A percentile compares a stretch with the other conserved stretches of the same genome.
These are phyloP conservation scores for Aspergillus ochraceoroseus DNA, from an alignment of 2,329 filamentous ascomycete species.

Conservation along the genomic window DNA sequence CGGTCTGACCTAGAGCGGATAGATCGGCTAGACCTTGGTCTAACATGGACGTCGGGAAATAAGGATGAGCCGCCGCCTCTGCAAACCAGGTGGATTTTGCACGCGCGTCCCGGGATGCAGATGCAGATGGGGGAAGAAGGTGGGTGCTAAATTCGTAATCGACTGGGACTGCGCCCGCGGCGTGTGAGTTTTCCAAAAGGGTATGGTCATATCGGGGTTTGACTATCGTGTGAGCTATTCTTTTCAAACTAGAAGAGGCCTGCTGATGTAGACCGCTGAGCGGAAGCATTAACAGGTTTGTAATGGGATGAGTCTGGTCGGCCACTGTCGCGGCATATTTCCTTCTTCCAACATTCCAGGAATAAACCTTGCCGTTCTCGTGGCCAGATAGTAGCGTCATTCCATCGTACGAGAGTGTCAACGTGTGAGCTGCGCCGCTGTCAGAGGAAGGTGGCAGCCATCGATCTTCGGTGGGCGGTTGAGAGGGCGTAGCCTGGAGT, in stretches of 20 bases:
- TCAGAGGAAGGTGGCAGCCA: constrained; percentile 56
- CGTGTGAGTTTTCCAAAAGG: constrained; percentile 34
- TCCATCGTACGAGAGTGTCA: constrained; percentile 76
- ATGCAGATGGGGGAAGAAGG: constrained; percentile 25
- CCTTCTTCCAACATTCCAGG: constrained; percentile 72
- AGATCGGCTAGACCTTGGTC: constrained; percentile 42
- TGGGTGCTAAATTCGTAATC: constrained; percentile 44
- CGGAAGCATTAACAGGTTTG: constrained; percentile 70
- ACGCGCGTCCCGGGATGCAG: constrained; percentile 6
- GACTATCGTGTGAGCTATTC: constrained; percentile 58
- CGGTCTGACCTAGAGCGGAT: constrained; percentile 27
- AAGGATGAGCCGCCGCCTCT: constrained; percentile 37
- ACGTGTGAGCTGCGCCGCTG: constrained; percentile 60
- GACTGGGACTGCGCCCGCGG: constrained; percentile 37
- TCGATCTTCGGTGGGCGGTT: constrained; percentile 39
- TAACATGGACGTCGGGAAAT: constrained; percentile 37
- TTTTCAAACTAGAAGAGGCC: constrained; percentile 39
- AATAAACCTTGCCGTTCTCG: constrained; percentile 67
- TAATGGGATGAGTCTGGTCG: constrained; percentile 74
- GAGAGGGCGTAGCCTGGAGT: constrained; percentile 40
- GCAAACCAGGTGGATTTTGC: constrained; percentile 29
- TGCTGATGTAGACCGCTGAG: constrained; percentile 49
- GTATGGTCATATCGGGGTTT: constrained; percentile 61
- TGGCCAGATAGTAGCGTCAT: constrained; percentile 77
- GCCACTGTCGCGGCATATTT: constrained; percentile 63